Evolutionary conservation across 805 yeast species (phyloP), one percentile per base, ranked within the genome.

Genomic region (Schwanniomyces polymorphus): DNA sequence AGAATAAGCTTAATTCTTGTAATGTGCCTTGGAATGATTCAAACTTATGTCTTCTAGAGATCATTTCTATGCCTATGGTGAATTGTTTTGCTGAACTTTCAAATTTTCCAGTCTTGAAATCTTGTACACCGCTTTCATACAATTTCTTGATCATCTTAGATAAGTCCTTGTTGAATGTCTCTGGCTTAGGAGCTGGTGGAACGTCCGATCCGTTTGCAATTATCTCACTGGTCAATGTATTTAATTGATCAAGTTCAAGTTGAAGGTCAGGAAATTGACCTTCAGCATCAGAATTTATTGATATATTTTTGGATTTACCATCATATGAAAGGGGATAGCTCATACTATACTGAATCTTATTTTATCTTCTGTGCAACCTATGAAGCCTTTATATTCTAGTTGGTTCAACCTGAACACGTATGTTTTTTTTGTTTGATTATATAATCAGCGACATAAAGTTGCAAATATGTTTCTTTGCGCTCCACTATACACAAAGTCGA

Each of bases 11-110:
- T 42, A 85, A 64, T 61, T 87, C 94, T 61, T 83, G 87, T 42
- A 86, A 63, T 25, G 88, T 85, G 12, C 85, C 76, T 51, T 82
- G 90, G 63, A 87, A 87, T 5, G 86, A 73, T 59, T 87, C 94
- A 69, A 85, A 86, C 60, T 85, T 84, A 37, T 85, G 79, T 64
- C 94, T 76, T 55, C 85, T 82, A 41, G 74, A 63, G 12, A 86
- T 80, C 77, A 85, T 78, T 45, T 85, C 89, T 29, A 87, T 71
- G 3, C 88, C 92, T 37, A 85, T 68, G 7, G 80, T 61, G 54
- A 85, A 79, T 55, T 82, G 85, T 57, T 83, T 84, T 34, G 78
- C 76, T 1, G 90, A 84, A 10, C 84, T 91, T 3, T 67, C 68
- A 50, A 75, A 75, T 57, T 82, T 80, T 25, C 74, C 75, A 23